Conservation (phyloP, 768 basidiomycete species). For the Pleurotus tuoliensis region DNA sequence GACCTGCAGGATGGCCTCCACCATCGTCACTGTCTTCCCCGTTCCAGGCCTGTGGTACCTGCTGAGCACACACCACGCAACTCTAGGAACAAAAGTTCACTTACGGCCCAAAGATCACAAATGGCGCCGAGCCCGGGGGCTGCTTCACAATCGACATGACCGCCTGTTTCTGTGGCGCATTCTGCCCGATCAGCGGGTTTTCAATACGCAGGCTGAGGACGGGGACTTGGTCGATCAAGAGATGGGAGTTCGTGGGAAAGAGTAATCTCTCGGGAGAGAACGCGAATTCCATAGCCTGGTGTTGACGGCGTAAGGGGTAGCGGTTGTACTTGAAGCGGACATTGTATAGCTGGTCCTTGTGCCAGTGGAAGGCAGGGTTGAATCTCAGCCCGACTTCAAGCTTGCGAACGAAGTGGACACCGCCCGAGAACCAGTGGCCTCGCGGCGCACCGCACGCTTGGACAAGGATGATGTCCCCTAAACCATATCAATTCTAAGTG, state of each 20-base stretch:
- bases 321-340: conserved; percentile 57
- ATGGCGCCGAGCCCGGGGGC: conserved; percentile 45
- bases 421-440: conserved; percentile 34
- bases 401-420: conserved; percentile 45
- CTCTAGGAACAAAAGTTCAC: conserved; percentile 18
- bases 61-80: neutral
- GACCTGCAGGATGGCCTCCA: conserved; percentile 60
- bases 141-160: conserved; percentile 44
- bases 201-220: conserved; percentile 6
- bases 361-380: conserved; percentile 37
- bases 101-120: conserved; percentile 63
- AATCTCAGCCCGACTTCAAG: conserved; percentile 44
- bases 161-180: conserved; percentile 47
- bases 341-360: conserved; percentile 38
- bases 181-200: conserved; percentile 32
- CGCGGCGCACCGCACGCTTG: conserved; percentile 19
- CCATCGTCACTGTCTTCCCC: conserved; percentile 63
- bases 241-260: conserved; percentile 37
- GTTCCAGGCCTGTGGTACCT: conserved; percentile 46
- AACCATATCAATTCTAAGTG: neutral
- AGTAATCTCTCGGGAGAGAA: conserved; percentile 38
- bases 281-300: conserved; percentile 42
- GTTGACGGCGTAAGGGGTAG: conserved; percentile 48
- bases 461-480: conserved; percentile 37
- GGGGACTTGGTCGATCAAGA: conserved; percentile 15